Evolutionary conservation across 129 eudicot genomes (phyloP).

Genomic region (Escallonia rubra): DNA sequence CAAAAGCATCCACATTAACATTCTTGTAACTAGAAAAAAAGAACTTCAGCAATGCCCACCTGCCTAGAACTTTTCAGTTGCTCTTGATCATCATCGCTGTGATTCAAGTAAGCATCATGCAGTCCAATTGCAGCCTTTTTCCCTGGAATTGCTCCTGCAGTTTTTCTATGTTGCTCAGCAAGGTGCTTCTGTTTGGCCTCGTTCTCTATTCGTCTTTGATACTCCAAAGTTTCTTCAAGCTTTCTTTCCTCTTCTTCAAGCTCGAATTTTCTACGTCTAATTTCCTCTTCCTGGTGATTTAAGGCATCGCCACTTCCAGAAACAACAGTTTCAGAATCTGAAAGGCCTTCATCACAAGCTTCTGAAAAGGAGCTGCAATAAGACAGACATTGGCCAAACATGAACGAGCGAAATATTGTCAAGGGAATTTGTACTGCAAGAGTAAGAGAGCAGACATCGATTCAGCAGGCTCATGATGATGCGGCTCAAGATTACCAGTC

Average conservation of each 20-base stretch:
- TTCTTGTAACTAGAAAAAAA: not conserved
- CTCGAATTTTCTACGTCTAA: conserved; percentile 49
- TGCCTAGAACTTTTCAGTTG: conserved; percentile 20
- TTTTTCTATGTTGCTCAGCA: conserved; percentile 59
- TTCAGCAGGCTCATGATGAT: conserved; percentile 35
- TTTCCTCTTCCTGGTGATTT: conserved; percentile 59
- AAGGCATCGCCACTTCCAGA: conserved; percentile 30
- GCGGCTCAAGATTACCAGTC: conserved; percentile 30
- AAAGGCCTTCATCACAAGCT: conserved; percentile 37
- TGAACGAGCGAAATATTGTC: not conserved
- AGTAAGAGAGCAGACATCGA: conserved; percentile 27
- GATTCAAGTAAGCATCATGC: conserved; percentile 19
- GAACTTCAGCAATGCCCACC: conserved; percentile 17
- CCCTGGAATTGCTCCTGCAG: conserved; percentile 21
- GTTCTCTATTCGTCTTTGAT: conserved; percentile 84
- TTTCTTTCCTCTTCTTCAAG: conserved; percentile 97
- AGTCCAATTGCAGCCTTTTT: conserved; percentile 13
- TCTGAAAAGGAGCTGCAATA: conserved; percentile 40
- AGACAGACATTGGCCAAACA: conserved; percentile 6
- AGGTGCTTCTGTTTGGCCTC: conserved; percentile 92
- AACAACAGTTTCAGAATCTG: conserved; percentile 29
- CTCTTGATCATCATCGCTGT: conserved; percentile 23
- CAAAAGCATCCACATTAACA: not conserved
- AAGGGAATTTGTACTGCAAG: not conserved
- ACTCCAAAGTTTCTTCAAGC: conserved; percentile 96